phyloP scores from a whole-genome alignment of 1,284 basidiomycete genomes.

The Phellopilus nigrolimitatus region DNA sequence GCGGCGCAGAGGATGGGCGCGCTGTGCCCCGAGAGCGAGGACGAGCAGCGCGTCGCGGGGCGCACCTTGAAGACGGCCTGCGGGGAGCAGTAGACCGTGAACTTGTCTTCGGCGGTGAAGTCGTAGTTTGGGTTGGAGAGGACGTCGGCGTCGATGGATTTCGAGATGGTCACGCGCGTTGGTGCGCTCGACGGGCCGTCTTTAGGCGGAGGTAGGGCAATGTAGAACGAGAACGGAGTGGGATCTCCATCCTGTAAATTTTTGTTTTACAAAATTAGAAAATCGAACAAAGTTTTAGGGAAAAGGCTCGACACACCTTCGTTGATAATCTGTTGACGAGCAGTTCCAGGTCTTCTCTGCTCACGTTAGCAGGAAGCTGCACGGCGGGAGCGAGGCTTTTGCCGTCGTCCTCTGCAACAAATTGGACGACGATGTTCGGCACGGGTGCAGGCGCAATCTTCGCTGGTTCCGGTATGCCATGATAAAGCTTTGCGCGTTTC shows the following conservation, averaged over 20 bases:
- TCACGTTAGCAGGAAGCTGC: conserved; percentile 82
- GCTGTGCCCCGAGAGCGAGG: conserved; percentile 86
- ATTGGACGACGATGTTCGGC: conserved; percentile 81
- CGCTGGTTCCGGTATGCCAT: conserved; percentile 63
- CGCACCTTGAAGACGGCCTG: conserved; percentile 95
- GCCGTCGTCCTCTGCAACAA: conserved; percentile 84
- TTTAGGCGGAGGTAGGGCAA: conserved; percentile 56
- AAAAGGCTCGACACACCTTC: conserved; percentile 44
- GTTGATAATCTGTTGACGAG: conserved; percentile 81
- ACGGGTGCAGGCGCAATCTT: conserved; percentile 51
- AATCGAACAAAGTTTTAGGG: conserved; percentile 18
- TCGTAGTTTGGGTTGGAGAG: conserved; percentile 63
- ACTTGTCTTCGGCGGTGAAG: conserved; percentile 83
- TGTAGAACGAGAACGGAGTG: conserved; percentile 85
- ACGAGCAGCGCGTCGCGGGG: conserved; percentile 89
- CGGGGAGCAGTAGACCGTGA: conserved; percentile 85
- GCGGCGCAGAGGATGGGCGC: conserved; percentile 94
- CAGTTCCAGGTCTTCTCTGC: conserved; percentile 78
- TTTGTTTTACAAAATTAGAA: neutral
- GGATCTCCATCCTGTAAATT: conserved; percentile 67
- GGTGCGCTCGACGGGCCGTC: conserved; percentile 51
- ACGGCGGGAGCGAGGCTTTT: conserved; percentile 78
- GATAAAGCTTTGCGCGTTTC: conserved; percentile 78
- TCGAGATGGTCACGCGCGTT: conserved; percentile 73
- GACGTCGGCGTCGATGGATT: conserved; percentile 78